Evolutionary conservation across 148 eudicot genomes (phyloP).

Genomic region (Camellia japonica): DNA sequence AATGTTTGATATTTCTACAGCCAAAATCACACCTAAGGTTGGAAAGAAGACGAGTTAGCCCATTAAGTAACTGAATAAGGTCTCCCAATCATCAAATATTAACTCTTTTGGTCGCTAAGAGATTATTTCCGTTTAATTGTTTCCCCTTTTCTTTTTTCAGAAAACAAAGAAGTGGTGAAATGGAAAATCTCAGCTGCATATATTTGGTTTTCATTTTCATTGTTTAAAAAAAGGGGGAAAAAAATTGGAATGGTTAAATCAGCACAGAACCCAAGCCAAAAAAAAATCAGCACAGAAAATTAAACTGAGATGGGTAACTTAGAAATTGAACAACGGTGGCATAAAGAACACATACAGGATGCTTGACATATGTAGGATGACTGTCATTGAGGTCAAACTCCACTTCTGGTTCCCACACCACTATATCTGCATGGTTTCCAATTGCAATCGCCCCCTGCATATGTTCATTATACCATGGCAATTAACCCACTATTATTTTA

Average conservation of each 20-base stretch:
- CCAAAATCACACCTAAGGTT: neutral
- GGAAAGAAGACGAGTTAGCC: neutral
- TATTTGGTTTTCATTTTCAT: neutral
- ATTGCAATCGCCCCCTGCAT: slow-evolving; percentile 79
- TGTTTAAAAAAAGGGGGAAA: too few relatives aligned
- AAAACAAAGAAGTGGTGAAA: neutral
- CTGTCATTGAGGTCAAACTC: slow-evolving; percentile 66
- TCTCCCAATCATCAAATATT: too few relatives aligned
- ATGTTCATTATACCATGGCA: neutral
- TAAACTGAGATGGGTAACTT: neutral
- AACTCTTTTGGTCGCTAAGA: neutral
- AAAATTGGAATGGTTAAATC: too few relatives aligned
- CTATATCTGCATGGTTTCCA: slow-evolving; percentile 87
- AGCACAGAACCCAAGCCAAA: neutral
- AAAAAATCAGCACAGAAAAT: neutral
- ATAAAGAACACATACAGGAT: slow-evolving; percentile 59
- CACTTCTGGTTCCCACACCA: slow-evolving; percentile 86
- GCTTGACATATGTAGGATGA: slow-evolving; percentile 58
- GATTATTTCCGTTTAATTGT: neutral
- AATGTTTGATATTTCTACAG: neutral
- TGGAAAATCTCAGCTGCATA: neutral
- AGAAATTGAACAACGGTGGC: neutral
- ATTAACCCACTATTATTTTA: neutral
- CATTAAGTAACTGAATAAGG: too few relatives aligned
- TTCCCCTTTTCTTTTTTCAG: neutral